A percentile compares a stretch with the other conserved stretches of the same genome.
phyloP scores from a whole-genome alignment of 1,284 basidiomycete species.

The Caloboletus firmus region DNA sequence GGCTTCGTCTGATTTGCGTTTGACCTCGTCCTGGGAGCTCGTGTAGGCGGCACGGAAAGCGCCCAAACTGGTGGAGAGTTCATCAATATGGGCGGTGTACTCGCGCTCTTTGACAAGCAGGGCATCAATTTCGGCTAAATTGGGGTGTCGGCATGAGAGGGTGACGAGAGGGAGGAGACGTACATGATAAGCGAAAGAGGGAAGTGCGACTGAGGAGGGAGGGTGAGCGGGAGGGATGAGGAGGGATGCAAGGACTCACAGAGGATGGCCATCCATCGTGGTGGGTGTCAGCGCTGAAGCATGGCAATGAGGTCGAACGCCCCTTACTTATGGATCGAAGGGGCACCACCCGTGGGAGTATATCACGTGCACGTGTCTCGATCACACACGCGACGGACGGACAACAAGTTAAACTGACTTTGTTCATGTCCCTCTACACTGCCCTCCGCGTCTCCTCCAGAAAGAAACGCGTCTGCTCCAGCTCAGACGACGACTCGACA shows the following conservation, averaged over 20 bases:
- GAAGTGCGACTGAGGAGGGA: constrained; percentile 1
- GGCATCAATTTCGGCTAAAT: constrained; percentile 33
- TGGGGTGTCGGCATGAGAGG: background rate
- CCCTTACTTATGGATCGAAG: no score
- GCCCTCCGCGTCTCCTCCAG: constrained; percentile 53
- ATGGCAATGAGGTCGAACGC: background rate
- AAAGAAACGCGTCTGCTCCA: constrained; percentile 57
- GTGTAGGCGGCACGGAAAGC: constrained; percentile 30
- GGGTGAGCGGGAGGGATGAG: background rate
- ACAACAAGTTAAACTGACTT: no score
- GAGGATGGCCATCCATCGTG: constrained; percentile 27
- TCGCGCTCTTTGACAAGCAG: constrained; percentile 27
- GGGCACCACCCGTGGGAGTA: constrained; percentile 25
- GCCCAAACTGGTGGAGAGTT: constrained; percentile 27
- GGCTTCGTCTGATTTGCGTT: constrained; percentile 18
- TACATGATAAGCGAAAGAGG: constrained; percentile 20
- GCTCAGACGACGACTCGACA: constrained; percentile 56
- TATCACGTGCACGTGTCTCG: constrained; percentile 33
- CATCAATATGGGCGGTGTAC: constrained; percentile 18
- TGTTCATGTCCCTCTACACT: constrained; percentile 26
- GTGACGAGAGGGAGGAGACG: background rate
- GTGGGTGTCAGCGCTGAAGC: background rate
- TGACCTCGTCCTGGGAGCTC: constrained; percentile 21
- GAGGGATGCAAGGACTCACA: constrained; percentile 7
- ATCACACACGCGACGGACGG: constrained; percentile 29